Evolutionary conservation across 2,329 filamentous ascomycete species (phyloP), one percentile per base, ranked within the genome.

Genomic region (Exophiala calicioides): DNA sequence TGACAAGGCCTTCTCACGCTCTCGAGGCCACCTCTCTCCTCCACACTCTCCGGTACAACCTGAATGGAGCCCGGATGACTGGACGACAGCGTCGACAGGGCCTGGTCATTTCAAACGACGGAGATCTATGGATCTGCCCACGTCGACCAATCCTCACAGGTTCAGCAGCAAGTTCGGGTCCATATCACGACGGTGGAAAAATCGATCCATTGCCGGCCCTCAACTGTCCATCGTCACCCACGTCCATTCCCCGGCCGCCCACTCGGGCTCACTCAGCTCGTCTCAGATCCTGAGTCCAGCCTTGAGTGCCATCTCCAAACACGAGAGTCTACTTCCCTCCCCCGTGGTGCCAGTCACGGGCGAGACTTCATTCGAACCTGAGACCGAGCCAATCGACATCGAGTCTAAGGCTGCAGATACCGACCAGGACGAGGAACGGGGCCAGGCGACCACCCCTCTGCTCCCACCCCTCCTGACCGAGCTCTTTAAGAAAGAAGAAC

Each of bases 361-460:
- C 36, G 60, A 84, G 72, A 61, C 64, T 29, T 23, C 37, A 10
- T 20, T 50, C 5, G 71, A 74, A 57, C 68, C 82, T 27, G 74
- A 74, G 3, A 53, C 67, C 3, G 66, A 72, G 15, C 68, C 77
- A 4, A 70, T 80, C 27, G 75, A 83, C 36, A 72, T 78, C 23
- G 73, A 76, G 32, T 74, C 73, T 44, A 73, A 75, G 27, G 81
- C 76, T 52, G 66, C 72, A 61, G 47, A 71, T n/a, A n/a, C n/a
- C n/a, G 59, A 71, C 66, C 57, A 71, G 58, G 62, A 81, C 58
- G 66, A 79, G 69, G 67, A 81, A 70, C 70, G 82, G 70, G 65
- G 82, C 70, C 70, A 87, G 58, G 85, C 88, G 0, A 85, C 85
- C 3, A 96, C 90, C 2, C 91, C 90, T 29, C 76, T 96, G 5